These are phyloP conservation scores for Naganishia albida DNA, from an alignment of 1,284 basidiomycete species.

Conservation along the genomic window DNA sequence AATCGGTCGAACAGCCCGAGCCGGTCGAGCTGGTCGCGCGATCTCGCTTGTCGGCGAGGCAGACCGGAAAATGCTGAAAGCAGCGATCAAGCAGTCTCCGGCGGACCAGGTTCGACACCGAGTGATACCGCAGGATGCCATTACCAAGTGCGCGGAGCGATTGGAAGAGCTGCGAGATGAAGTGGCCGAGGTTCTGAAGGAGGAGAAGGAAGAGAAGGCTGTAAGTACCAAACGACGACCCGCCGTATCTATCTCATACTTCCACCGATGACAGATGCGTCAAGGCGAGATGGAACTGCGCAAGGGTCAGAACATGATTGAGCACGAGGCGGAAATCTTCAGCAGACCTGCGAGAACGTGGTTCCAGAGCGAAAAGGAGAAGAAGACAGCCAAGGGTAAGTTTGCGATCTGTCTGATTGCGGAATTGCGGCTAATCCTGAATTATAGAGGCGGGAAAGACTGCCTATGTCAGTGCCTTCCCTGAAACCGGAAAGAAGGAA, in stretches of 20 bases:
- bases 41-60: constrained; percentile 94
- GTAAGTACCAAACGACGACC: constrained; percentile 54
- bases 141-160: constrained; percentile 70
- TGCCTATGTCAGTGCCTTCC: constrained; percentile 65
- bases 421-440: not conserved
- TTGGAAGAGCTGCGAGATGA: constrained; percentile 75
- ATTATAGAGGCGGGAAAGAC: constrained; percentile 67
- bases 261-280: constrained; percentile 61
- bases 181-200: constrained; percentile 76
- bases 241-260: constrained; percentile 2
- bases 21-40: constrained; percentile 86
- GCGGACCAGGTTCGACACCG: constrained; percentile 87
- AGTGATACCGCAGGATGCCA: constrained; percentile 76
- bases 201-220: constrained; percentile 95
- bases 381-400: constrained; percentile 73
- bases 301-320: constrained; percentile 94
- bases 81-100: constrained; percentile 84
- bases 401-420: constrained; percentile 20
- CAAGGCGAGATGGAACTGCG: constrained; percentile 93
- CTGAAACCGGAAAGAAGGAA: constrained; percentile 38
- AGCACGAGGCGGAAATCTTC: constrained; percentile 92
- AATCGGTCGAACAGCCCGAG: constrained; percentile 93
- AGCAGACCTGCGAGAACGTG: constrained; percentile 91
- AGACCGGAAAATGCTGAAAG: constrained; percentile 95
- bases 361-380: constrained; percentile 92